These are phyloP conservation scores for Aureobasidium sp. DNA, from an alignment of 2,329 filamentous ascomycete species.

Conservation along the genomic window DNA sequence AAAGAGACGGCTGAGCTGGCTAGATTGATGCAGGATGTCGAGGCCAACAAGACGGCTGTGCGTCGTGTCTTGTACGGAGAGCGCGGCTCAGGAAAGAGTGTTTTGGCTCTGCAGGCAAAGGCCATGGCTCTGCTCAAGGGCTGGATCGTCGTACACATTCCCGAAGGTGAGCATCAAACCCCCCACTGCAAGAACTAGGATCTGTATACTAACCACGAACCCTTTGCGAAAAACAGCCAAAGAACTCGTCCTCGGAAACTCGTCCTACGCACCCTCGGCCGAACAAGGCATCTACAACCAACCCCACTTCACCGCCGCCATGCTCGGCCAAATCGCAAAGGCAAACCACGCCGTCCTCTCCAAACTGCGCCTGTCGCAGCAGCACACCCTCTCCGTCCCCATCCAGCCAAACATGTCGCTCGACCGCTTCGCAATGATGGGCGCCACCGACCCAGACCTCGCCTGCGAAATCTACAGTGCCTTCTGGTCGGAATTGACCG, in stretches of 20 bases:
- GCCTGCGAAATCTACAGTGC: slow-evolving; percentile 75
- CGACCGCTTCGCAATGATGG: slow-evolving; percentile 57
- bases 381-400: slow-evolving; percentile 51
- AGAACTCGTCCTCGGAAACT: slow-evolving; percentile 71
- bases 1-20: slow-evolving; percentile 67
- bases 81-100: slow-evolving; percentile 74
- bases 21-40: slow-evolving; percentile 30
- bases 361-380: slow-evolving; percentile 40
- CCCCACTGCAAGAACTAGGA: too few species aligned
- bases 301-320: slow-evolving; percentile 63
- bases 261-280: slow-evolving; percentile 65
- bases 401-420: slow-evolving; percentile 53
- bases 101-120: slow-evolving; percentile 75
- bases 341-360: slow-evolving; percentile 62
- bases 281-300: slow-evolving; percentile 58
- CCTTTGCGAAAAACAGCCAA: slow-evolving; percentile 29
- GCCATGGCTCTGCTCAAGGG: slow-evolving; percentile 69
- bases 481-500: slow-evolving; percentile 69
- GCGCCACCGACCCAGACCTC: slow-evolving; percentile 63
- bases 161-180: slow-evolving; percentile 55
- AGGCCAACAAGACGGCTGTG: slow-evolving; percentile 41
- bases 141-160: slow-evolving; percentile 83
- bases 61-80: slow-evolving; percentile 64
- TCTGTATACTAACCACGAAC: slow-evolving; percentile 19
- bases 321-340: slow-evolving; percentile 63